Percentiles rank a stretch among this genome's conserved stretches.
phyloP scores from a whole-genome alignment of 768 basidiomycete species.

The Trametes coccinea region DNA sequence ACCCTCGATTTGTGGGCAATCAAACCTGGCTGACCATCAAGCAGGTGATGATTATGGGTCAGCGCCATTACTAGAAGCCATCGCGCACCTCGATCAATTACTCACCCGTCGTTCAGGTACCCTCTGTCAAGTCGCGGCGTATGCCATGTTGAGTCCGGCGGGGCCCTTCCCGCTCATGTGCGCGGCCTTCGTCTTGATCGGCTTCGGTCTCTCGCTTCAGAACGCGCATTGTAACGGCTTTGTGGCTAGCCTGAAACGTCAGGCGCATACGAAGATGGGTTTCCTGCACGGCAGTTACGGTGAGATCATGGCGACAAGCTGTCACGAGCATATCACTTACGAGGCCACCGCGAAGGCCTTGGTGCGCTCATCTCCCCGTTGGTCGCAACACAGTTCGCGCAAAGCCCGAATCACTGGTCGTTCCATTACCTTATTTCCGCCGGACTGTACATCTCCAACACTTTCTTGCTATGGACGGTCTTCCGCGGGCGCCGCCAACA shows the following conservation, averaged over 20 bases:
- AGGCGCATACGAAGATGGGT: slow-evolving; percentile 63
- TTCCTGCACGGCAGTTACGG: slow-evolving; percentile 68
- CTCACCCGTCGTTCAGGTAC: slow-evolving; percentile 40
- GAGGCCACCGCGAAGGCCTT: slow-evolving; percentile 42
- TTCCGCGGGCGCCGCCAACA: slow-evolving; percentile 33
- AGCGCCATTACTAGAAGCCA: background rate
- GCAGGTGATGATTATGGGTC: slow-evolving; percentile 5
- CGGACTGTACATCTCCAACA: slow-evolving; percentile 27
- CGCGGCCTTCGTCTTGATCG: slow-evolving; percentile 44
- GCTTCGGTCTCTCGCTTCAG: slow-evolving; percentile 49
- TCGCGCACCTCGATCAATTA: too few relatives aligned
- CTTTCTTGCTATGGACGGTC: slow-evolving; percentile 20
- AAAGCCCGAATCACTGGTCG: slow-evolving; percentile 39
- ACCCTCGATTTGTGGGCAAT: too few relatives aligned
- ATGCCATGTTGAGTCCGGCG: slow-evolving; percentile 50
- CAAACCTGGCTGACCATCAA: background rate
- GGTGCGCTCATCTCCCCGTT: slow-evolving; percentile 54
- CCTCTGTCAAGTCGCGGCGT: slow-evolving; percentile 51
- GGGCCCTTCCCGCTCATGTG: slow-evolving; percentile 68
- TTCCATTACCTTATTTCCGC: slow-evolving; percentile 45
- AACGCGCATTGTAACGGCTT: slow-evolving; percentile 74
- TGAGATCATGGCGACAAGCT: slow-evolving; percentile 14
- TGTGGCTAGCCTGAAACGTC: slow-evolving; percentile 56
- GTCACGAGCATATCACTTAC: background rate
- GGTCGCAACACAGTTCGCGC: slow-evolving; percentile 56